phyloP scores from a whole-genome alignment of 441 rosid species.

The Syzygium syzygioides region DNA sequence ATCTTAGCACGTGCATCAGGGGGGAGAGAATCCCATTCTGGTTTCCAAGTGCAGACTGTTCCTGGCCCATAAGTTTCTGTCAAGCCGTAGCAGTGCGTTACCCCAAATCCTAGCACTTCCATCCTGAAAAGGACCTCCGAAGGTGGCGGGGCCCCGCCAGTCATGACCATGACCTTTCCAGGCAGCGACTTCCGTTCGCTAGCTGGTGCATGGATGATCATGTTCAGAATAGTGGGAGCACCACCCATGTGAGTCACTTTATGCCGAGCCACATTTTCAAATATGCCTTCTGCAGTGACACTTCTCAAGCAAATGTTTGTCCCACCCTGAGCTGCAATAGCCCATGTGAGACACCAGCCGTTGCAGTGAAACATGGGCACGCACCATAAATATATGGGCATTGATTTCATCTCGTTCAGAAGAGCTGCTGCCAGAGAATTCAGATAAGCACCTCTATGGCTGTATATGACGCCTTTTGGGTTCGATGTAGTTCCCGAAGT shows the following conservation, averaged over 20 bases:
- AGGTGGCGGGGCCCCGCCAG: constrained; percentile 70
- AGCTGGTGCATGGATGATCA: constrained; percentile 42
- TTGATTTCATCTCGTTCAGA: constrained; percentile 41
- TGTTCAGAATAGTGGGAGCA: constrained; percentile 66
- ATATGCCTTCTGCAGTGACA: constrained; percentile 45
- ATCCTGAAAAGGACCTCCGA: constrained; percentile 48
- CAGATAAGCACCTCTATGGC: constrained; percentile 71
- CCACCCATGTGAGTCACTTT: constrained; percentile 67
- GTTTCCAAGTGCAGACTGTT: constrained; percentile 58
- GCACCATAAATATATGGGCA: constrained; percentile 54
- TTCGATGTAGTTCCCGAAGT: constrained; percentile 78
- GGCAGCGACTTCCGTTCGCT: constrained; percentile 38
- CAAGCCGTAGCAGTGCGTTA: constrained; percentile 57
- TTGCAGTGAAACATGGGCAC: constrained; percentile 86
- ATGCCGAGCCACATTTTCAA: constrained; percentile 33
- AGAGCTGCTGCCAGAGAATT: constrained; percentile 48
- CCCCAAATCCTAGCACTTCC: constrained; percentile 54
- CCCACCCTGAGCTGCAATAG: constrained; percentile 59
- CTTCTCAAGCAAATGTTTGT: constrained; percentile 52
- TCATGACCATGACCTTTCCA: constrained; percentile 43
- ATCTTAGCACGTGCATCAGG: constrained; percentile 37
- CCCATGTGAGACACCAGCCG: constrained; percentile 75
- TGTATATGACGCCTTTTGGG: constrained; percentile 70
- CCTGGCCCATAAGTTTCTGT: constrained; percentile 76
- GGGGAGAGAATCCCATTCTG: constrained; percentile 59